phyloP scores from a whole-genome alignment of 2,329 filamentous ascomycete species.

The Proliferodiscus dingleyae region DNA sequence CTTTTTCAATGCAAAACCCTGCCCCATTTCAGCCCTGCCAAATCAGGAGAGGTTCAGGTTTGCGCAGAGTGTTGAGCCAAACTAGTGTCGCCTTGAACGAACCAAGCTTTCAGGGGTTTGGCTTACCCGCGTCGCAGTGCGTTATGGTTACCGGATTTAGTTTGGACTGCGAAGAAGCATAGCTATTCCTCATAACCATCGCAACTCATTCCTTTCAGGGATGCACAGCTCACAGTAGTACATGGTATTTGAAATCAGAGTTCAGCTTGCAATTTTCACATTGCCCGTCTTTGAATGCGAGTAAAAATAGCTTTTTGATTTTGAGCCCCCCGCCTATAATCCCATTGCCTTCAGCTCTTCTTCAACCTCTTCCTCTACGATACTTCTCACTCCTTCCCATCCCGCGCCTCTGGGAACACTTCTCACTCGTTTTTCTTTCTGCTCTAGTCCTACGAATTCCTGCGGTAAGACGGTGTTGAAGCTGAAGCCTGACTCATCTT shows the following conservation, averaged over 20 bases:
- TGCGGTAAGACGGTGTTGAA: slow-evolving; percentile 74
- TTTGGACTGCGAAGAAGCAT: not conserved
- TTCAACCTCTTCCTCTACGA: slow-evolving; percentile 71
- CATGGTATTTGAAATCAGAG: no score
- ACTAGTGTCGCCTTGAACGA: not conserved
- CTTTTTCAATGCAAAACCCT: not conserved
- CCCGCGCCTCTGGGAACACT: slow-evolving; percentile 58
- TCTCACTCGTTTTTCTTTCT: slow-evolving; percentile 69
- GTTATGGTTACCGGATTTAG: not conserved
- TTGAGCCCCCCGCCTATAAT: not conserved
- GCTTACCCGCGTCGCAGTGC: no score
- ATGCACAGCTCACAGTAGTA: no score
- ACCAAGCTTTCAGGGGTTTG: not conserved
- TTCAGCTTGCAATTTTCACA: no score
- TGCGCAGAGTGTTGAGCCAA: not conserved
- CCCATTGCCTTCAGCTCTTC: slow-evolving; percentile 44
- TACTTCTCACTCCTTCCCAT: slow-evolving; percentile 69
- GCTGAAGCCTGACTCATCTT: slow-evolving; percentile 64
- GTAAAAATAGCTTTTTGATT: no score
- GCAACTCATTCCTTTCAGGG: not conserved
- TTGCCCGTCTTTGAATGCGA: no score
- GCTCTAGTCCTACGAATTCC: slow-evolving; percentile 76
- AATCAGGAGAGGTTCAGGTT: not conserved
- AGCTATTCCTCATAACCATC: not conserved
- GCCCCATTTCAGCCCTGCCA: no score